Evolutionary conservation across 257 asterid genomes (phyloP).

Genomic region (Plantago elongata): DNA sequence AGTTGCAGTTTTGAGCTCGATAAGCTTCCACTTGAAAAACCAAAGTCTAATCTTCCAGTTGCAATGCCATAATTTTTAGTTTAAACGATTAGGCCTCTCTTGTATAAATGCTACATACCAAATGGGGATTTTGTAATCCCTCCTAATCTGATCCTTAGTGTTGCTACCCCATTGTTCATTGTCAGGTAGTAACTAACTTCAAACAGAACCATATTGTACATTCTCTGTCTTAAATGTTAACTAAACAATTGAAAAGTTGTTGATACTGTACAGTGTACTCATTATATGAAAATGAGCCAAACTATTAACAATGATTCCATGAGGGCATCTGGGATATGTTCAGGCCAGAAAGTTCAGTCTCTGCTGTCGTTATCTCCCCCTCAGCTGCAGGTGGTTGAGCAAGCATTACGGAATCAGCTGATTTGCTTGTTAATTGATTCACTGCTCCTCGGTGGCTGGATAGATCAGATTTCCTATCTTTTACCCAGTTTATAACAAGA

Average conservation of each 20-base stretch:
- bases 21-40: conserved; percentile 55
- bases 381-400: conserved; percentile 25
- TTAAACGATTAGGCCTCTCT: conserved; percentile 4
- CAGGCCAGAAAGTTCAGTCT: conserved; percentile 36
- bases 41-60: conserved; percentile 28
- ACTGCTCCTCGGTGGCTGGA: background rate
- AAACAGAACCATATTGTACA: background rate
- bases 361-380: conserved; percentile 24
- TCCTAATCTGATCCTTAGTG: background rate
- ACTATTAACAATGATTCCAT: conserved; percentile 4
- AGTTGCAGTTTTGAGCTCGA: conserved; percentile 45
- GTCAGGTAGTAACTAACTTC: background rate
- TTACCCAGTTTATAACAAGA: conserved; percentile 34
- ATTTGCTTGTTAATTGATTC: conserved; percentile 18
- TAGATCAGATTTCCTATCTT: background rate
- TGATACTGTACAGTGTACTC: background rate
- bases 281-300: background rate
- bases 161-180: background rate
- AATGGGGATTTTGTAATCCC: background rate
- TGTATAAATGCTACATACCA: conserved; percentile 13
- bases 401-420: conserved; percentile 28
- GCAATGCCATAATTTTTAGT: conserved; percentile 13
- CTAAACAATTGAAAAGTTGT: background rate
- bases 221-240: background rate
- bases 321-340: conserved; percentile 17